These are phyloP conservation scores for Purpureocillium lavendulum DNA, from an alignment of 2,329 filamentous ascomycete genomes.

Conservation along the genomic window DNA sequence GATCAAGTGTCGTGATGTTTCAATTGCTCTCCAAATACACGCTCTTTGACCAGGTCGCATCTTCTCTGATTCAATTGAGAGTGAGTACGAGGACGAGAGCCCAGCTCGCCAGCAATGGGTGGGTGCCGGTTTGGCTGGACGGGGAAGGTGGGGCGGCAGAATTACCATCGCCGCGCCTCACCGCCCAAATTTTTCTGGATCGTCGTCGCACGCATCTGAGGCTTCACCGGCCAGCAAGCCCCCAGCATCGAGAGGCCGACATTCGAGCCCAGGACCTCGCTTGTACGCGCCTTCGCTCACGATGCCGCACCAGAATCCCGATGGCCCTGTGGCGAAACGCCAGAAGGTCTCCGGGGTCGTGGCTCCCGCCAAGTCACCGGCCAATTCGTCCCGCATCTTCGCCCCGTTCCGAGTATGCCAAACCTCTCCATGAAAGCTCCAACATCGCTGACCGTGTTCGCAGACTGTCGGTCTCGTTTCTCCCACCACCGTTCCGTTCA, in stretches of 20 bases:
- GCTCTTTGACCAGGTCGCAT: too few species aligned
- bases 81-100: too few species aligned
- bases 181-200: slow-evolving; percentile 17
- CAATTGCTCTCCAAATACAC: too few species aligned
- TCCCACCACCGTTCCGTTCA: slow-evolving; percentile 83
- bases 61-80: too few species aligned
- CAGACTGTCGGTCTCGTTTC: slow-evolving; percentile 92
- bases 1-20: too few species aligned
- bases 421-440: not conserved
- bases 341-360: slow-evolving; percentile 51
- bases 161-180: slow-evolving; percentile 9
- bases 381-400: slow-evolving; percentile 69
- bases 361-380: slow-evolving; percentile 27
- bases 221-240: not conserved
- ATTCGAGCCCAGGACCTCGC: not conserved
- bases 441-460: not conserved
- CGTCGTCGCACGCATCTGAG: slow-evolving; percentile 1
- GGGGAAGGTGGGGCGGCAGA: slow-evolving; percentile 11
- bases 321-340: slow-evolving; percentile 64
- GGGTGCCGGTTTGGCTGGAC: too few species aligned
- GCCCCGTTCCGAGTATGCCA: slow-evolving; percentile 77
- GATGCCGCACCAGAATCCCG: slow-evolving; percentile 51
- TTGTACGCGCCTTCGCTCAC: not conserved
- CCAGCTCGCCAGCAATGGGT: too few species aligned
- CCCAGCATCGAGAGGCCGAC: not conserved